These are phyloP conservation scores for Aspergillus piperis DNA, from an alignment of 2,329 filamentous ascomycete genomes.

Conservation along the genomic window DNA sequence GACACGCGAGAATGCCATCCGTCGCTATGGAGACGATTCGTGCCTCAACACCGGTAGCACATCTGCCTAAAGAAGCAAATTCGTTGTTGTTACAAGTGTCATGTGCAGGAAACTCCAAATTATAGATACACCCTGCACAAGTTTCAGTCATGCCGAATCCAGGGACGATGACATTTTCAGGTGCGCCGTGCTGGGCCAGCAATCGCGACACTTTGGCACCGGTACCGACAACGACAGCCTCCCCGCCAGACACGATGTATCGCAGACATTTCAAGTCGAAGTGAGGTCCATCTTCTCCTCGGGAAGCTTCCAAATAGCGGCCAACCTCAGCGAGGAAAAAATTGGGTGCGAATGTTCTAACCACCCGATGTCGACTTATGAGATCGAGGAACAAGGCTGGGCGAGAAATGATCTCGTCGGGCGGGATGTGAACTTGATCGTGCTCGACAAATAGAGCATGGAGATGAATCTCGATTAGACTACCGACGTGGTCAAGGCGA, in stretches of 20 bases:
- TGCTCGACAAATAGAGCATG: constrained; percentile 40
- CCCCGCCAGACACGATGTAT: constrained; percentile 45
- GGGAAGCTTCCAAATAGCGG: neutral
- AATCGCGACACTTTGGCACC: constrained; percentile 40
- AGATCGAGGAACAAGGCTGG: constrained; percentile 47
- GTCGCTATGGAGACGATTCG: constrained; percentile 14
- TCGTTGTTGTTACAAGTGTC: constrained; percentile 39
- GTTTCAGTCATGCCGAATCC: constrained; percentile 49
- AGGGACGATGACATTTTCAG: constrained; percentile 43
- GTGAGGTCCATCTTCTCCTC: neutral
- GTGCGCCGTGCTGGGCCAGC: constrained; percentile 31
- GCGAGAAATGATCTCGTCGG: constrained; percentile 22
- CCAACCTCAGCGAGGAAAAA: constrained; percentile 23
- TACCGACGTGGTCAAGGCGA: constrained; percentile 57
- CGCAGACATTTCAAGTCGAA: constrained; percentile 5
- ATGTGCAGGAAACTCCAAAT: constrained; percentile 41
- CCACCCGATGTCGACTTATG: constrained; percentile 38
- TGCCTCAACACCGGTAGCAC: constrained; percentile 25
- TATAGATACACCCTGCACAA: constrained; percentile 53
- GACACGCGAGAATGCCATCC: neutral
- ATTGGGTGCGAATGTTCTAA: constrained; percentile 31
- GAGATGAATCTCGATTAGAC: constrained; percentile 55
- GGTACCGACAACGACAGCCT: constrained; percentile 42
- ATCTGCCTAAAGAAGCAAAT: constrained; percentile 23
- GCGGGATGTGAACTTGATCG: constrained; percentile 25